A percentile compares a stretch with the other conserved stretches of the same genome.
These are phyloP conservation scores for Juglanconis sp. DNA, from an alignment of 2,329 filamentous ascomycete genomes.

Conservation along the genomic window DNA sequence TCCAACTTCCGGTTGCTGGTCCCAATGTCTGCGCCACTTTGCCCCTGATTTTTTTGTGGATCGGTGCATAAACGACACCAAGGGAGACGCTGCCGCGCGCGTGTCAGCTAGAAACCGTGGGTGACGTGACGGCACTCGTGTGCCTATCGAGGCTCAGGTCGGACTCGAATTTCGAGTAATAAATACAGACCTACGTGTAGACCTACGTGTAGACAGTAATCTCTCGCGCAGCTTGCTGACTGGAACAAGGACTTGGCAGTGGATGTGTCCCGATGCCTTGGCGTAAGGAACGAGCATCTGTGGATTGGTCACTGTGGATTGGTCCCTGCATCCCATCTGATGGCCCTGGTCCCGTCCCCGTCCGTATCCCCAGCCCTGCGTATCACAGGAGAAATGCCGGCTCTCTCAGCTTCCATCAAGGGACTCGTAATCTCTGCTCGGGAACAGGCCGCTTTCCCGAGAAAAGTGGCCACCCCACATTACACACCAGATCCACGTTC, in stretches of 20 bases:
- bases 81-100: neutral
- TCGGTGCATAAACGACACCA: neutral
- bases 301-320: neutral
- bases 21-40: neutral
- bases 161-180: too few relatives aligned
- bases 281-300: neutral
- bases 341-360: too few relatives aligned
- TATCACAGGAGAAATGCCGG: too few relatives aligned
- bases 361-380: too few relatives aligned
- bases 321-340: neutral
- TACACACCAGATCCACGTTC: neutral
- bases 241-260: neutral
- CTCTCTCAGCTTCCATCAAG: neutral
- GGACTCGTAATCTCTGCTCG: neutral
- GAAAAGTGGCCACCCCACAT: neutral
- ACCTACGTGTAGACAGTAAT: neutral
- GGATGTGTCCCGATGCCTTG: neutral
- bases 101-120: neutral
- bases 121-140: neutral
- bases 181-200: neutral
- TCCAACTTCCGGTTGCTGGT: neutral
- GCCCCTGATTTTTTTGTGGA: conserved; percentile 4
- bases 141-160: too few relatives aligned
- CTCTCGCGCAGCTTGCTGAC: neutral
- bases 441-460: neutral